Evolutionary conservation across 108 stramenopile species (phyloP).

Genomic region (Cylindrotheca fusiformis): DNA sequence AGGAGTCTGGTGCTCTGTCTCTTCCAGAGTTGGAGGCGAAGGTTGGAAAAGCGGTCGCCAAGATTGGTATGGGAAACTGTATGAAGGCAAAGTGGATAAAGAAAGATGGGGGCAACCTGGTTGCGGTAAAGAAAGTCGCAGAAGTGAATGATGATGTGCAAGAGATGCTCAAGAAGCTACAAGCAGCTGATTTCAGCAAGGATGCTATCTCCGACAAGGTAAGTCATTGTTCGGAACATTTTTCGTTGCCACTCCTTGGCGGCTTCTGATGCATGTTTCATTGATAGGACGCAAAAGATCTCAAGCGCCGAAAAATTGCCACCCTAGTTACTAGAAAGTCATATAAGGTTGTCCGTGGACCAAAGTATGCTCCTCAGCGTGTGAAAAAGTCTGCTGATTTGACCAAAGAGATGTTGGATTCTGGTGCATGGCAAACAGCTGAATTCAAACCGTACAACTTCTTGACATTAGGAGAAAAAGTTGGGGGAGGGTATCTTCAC

Average conservation of each 20-base stretch:
- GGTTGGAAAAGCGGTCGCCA: conserved; percentile 82
- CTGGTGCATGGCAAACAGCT: conserved; percentile 87
- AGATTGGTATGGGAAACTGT: conserved; percentile 94
- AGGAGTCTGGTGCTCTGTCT: conserved; percentile 56
- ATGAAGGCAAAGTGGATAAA: conserved; percentile 93
- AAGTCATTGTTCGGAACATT: conserved; percentile 3
- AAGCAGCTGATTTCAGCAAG: conserved; percentile 37
- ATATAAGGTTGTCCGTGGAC: conserved; percentile 81
- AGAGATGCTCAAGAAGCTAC: conserved; percentile 42
- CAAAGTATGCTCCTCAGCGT: conserved; percentile 77
- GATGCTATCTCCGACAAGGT: conserved; percentile 55
- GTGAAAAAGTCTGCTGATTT: conserved; percentile 93
- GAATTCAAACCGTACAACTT: conserved; percentile 98
- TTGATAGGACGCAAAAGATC: conserved; percentile 34
- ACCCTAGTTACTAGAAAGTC: conserved; percentile 84
- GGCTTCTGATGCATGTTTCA: not conserved
- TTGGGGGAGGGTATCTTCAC: conserved; percentile 94
- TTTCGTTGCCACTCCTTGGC: not conserved
- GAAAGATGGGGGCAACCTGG: conserved; percentile 77
- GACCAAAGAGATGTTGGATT: conserved; percentile 97
- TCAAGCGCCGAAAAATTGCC: conserved; percentile 68
- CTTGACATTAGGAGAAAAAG: conserved; percentile 86
- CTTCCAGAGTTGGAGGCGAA: conserved; percentile 58
- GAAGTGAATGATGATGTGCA: conserved; percentile 63
- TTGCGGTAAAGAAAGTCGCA: conserved; percentile 33